These are phyloP conservation scores for Psidium guajava DNA, from an alignment of 345 rosid genomes.

Conservation along the genomic window DNA sequence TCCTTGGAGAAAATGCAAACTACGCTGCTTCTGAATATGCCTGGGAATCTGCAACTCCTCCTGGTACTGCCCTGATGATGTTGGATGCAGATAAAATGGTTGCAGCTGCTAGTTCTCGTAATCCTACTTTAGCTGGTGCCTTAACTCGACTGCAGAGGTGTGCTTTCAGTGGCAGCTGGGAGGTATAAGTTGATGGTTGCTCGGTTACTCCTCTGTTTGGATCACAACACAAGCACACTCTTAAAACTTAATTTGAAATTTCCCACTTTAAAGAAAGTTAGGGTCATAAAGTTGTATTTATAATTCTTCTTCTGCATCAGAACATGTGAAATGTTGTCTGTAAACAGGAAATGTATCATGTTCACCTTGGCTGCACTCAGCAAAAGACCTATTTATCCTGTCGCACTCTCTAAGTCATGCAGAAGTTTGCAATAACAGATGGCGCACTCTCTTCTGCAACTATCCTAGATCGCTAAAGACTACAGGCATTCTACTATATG, in stretches of 20 bases:
- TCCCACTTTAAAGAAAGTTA: not conserved
- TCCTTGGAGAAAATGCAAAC: conserved; percentile 99
- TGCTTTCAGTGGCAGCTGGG: conserved; percentile 99
- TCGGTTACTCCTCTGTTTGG: not conserved
- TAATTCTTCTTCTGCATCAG: not conserved
- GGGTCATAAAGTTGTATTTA: not conserved
- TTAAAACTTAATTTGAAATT: not conserved
- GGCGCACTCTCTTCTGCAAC: not conserved
- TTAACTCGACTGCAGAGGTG: conserved; percentile 98
- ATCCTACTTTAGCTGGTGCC: conserved; percentile 96
- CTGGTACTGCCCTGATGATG: conserved; percentile 99
- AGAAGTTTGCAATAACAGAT: not conserved
- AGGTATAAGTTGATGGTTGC: conserved; percentile 42
- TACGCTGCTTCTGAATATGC: conserved; percentile 99
- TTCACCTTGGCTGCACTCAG: not conserved
- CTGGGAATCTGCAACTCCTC: conserved; percentile 99
- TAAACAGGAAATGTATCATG: not conserved
- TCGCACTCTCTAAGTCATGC: not conserved
- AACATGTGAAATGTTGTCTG: not conserved
- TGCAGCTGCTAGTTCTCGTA: conserved; percentile 99
- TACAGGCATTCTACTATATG: not conserved
- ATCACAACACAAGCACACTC: not conserved
- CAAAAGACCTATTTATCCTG: not conserved
- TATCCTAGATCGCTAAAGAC: not conserved
- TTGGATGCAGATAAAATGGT: conserved; percentile 99